Base-by-base conservation (phyloP, 179 eudicot genomes). In the Silene coronaria region DNA sequence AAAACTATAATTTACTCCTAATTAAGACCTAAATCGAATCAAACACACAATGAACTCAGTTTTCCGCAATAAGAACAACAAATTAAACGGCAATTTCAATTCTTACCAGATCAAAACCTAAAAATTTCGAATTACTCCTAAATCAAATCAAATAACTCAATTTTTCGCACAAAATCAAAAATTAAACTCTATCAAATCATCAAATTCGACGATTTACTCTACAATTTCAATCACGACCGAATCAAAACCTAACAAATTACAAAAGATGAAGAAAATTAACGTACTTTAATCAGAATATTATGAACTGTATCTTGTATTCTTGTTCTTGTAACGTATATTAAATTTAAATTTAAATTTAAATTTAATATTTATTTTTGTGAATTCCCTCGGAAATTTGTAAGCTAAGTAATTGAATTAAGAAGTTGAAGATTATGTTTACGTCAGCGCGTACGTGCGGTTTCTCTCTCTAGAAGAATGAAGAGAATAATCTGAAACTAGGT, bases 221-320 rank as follows among this genome's bases (percentile, higher is more conserved):
- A 51, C 19, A 4, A 51, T 14, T 51, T 13, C 21, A 32, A 17
- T 14, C 11, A 7, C 13, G 17, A 5, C 6, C 0, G 48, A 34
- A 34, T 19, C 48, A 32, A 67, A 67, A 67, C 70, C 70, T 34
- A 67, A 42, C 5, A 63, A 64, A 27, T 64, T 64, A 28, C 3
- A 2, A 36, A 36, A 36, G 22, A 36, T 12, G 0, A 13, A 30
- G 36, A 8, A 3, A 19, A 36, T 66, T 7, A 17, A 67, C 71
- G 71, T 34, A 67, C 71, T 30, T 28, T 14, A 26, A 63, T 27
- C 11, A 60, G 2, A 7, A 26, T 26, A 7, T 22, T 2, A 63
- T 11, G 12, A 12, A 8, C 11, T 22, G 4, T 42, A 26, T 60
- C 11, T 23, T 36, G 45, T 36, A 36, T 36, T 36, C 45, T 7